A percentile compares a stretch with the other conserved stretches of the same genome.
Conservation (phyloP, 352 stramenopile species). For the Thraustochytrium sp. region DNA sequence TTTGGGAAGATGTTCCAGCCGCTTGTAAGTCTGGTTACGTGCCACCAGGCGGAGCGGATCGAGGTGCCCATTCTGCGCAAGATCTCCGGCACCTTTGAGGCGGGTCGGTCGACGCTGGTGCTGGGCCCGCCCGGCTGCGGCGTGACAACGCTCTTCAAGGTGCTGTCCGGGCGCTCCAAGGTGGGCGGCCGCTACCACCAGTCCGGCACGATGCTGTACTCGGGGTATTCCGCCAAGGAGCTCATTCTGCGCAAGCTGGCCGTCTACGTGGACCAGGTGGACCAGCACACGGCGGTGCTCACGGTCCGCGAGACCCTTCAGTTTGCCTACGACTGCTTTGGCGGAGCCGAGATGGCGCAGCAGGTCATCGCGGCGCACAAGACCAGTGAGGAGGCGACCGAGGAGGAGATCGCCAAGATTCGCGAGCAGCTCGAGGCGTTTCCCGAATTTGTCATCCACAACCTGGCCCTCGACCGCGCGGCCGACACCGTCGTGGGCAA, state of each 20-base stretch:
- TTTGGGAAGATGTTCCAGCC: not conserved
- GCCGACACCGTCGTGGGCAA: not conserved
- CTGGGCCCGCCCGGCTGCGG: slow-evolving; percentile 34
- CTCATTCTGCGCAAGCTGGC: not conserved
- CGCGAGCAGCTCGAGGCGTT: not conserved
- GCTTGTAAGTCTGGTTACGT: not conserved
- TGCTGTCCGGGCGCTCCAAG: not conserved
- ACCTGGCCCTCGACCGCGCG: too few species aligned
- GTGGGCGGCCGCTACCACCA: not conserved
- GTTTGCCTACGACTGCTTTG: slow-evolving; percentile 74
- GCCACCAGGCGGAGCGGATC: not conserved
- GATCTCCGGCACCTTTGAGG: slow-evolving; percentile 12
- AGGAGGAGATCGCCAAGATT: not conserved
- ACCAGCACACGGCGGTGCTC: slow-evolving; percentile 74
- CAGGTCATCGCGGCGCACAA: not conserved
- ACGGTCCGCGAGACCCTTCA: slow-evolving; percentile 85
- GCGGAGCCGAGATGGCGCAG: not conserved
- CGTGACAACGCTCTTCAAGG: slow-evolving; percentile 18
- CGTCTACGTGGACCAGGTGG: slow-evolving; percentile 50
- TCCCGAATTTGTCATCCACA: not conserved
- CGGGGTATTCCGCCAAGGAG: not conserved
- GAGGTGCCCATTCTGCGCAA: slow-evolving; percentile 3
- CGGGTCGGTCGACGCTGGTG: slow-evolving; percentile 19
- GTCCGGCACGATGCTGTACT: not conserved
- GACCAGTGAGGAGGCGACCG: not conserved